phyloP scores from a whole-genome alignment of 192 early-diverging fungal genomes.

The Gigaspora rosea region DNA sequence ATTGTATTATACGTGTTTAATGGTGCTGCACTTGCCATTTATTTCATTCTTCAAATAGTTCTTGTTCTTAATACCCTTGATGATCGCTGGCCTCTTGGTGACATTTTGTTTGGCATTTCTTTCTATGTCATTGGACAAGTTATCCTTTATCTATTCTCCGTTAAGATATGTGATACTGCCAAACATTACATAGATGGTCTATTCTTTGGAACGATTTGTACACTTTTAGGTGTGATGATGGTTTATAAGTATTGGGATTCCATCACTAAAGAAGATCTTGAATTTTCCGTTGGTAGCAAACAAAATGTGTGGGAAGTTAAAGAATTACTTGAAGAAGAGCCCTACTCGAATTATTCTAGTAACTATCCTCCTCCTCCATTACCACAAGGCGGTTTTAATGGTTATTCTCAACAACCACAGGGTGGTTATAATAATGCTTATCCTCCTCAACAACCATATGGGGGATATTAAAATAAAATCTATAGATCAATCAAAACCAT shows the following conservation, averaged over 20 bases:
- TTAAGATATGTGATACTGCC: conserved; percentile 70
- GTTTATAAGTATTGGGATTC: conserved; percentile 95
- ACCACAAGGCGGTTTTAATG: not conserved
- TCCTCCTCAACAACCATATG: no score
- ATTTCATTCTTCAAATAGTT: conserved; percentile 81
- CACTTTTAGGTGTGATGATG: conserved; percentile 87
- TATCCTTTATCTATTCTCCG: conserved; percentile 68
- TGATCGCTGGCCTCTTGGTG: conserved; percentile 85
- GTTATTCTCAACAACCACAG: not conserved
- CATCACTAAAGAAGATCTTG: conserved; percentile 90
- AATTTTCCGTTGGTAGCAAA: conserved; percentile 84
- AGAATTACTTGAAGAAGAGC: conserved; percentile 61
- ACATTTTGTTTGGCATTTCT: conserved; percentile 74
- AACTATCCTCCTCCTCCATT: not conserved
- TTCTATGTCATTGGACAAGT: conserved; percentile 81
- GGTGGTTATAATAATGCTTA: not conserved
- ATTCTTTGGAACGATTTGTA: conserved; percentile 83
- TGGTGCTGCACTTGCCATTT: conserved; percentile 70
- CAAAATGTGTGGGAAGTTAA: conserved; percentile 84
- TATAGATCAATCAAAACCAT: no score
- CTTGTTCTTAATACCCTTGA: conserved; percentile 82
- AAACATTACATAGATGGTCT: conserved; percentile 91
- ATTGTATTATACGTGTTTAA: conserved; percentile 75
- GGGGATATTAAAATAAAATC: no score
- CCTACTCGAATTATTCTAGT: conserved; percentile 24